Base-by-base conservation (phyloP, 257 asterid species). In the Solanum lignicaule region DNA sequence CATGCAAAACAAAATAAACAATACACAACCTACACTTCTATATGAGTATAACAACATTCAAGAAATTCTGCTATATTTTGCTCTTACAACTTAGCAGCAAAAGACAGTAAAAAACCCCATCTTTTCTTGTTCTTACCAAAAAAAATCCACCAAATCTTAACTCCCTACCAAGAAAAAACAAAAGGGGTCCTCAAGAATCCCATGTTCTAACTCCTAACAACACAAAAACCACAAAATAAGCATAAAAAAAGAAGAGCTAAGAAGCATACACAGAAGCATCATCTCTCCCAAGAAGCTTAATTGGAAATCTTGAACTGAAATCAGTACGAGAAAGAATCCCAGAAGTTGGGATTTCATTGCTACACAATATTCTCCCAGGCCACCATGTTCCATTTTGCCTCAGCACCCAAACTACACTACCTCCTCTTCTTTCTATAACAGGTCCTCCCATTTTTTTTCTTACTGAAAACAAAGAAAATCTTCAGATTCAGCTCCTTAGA, bases 311-410 rank as follows among this genome's bases (percentile, higher is more conserved):
- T 38, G 88, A 66, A 83, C 76, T 32, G 39, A 73, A 87, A 55
- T 66, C 73, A 71, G 76, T 8, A 83, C n/a, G 85, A 87, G 83
- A 35, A 41, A n/a, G 69, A n/a, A 29, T 38, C 27, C 43, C 35
- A 69, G 73, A 29, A 48, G 87, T 9, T 27, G 88, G n/a, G 43
- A 66, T 25, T 31, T 89, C 91, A 85, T 12, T 20, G 41, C 48
- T 36, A 55, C 66, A 60, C 86, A 88, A n/a, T 74, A 89, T 60
- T 81, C 78, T 90, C 11, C 89, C 91, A 0, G 88, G 91, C 88
- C 89, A 91, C 93, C 92, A 90, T 52, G 85, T 87, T 27, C 86
- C 87, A 48, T 87, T 68, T 69, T 87, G 87, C n/a, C 88, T 93
- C 88, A 83, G 91, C 88, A 87, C 85, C 88, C 86, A 89, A 25